Conservation (phyloP, 345 rosid genomes). For the Eutrema heterophyllum region DNA sequence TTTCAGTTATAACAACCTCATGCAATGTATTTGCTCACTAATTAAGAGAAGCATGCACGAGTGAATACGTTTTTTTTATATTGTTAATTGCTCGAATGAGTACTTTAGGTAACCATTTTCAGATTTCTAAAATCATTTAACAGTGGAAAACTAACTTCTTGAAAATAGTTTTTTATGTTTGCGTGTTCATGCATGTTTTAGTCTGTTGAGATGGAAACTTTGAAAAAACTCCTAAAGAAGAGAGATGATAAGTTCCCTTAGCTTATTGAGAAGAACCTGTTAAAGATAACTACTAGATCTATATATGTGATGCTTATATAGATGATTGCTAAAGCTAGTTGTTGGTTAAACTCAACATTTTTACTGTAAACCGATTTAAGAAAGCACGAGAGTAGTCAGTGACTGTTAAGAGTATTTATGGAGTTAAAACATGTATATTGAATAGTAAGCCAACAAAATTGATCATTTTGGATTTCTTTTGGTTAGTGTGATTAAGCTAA, state of each 20-base stretch:
- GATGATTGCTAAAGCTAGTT: neutral
- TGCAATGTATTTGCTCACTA: constrained; percentile 18
- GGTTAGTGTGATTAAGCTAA: neutral
- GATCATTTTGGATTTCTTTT: neutral
- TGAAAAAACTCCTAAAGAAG: neutral
- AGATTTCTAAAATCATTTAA: constrained; percentile 1
- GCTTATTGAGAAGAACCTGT: neutral
- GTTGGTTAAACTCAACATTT: neutral
- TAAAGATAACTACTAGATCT: neutral
- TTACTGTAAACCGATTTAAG: neutral
- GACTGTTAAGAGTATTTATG: neutral
- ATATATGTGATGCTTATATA: neutral
- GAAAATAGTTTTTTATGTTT: neutral
- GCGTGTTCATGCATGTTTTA: constrained; percentile 10
- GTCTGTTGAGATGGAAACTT: neutral
- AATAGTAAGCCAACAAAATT: neutral
- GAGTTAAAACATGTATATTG: neutral
- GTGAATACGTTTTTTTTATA: neutral
- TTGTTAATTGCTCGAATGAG: constrained; percentile 17
- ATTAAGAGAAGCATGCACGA: constrained; percentile 23
- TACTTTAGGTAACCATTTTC: neutral
- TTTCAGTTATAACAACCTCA: neutral
- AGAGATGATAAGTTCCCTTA: neutral
- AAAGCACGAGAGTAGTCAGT: neutral
- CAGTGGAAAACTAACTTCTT: neutral